Conservation (phyloP, 2,329 filamentous ascomycete species). For the Herpotrichia juniperi region DNA sequence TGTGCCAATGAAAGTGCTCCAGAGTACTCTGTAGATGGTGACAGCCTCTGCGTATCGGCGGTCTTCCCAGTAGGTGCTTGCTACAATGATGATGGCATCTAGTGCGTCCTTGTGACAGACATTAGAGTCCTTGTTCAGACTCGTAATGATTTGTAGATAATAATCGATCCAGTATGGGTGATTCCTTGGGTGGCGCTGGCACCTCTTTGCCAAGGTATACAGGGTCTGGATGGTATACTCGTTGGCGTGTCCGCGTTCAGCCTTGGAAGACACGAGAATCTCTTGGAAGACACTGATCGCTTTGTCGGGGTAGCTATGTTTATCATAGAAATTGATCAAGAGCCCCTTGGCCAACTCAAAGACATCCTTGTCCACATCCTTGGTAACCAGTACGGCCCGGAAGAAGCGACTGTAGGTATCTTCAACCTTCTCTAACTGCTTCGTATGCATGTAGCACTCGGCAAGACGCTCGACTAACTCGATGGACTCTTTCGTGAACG, state of each 20-base stretch:
- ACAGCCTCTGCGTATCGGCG: slow-evolving; percentile 50
- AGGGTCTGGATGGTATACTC: slow-evolving; percentile 55
- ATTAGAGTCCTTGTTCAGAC: slow-evolving; percentile 48
- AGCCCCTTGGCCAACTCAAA: slow-evolving; percentile 43
- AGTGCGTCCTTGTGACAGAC: slow-evolving; percentile 48
- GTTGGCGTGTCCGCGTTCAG: slow-evolving; percentile 42
- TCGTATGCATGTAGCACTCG: slow-evolving; percentile 51
- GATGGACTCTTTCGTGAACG: slow-evolving; percentile 53
- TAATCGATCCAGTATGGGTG: slow-evolving; percentile 55
- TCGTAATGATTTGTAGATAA: slow-evolving; percentile 54
- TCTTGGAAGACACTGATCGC: slow-evolving; percentile 45
- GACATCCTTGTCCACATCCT: slow-evolving; percentile 32
- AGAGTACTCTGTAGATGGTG: slow-evolving; percentile 50
- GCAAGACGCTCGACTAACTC: slow-evolving; percentile 55
- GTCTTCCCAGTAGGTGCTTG: slow-evolving; percentile 54
- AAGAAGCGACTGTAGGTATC: slow-evolving; percentile 48
- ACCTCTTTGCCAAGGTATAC: slow-evolving; percentile 52
- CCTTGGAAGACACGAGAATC: slow-evolving; percentile 43
- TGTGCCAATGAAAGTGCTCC: slow-evolving; percentile 52
- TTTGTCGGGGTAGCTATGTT: slow-evolving; percentile 45
- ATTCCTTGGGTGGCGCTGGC: slow-evolving; percentile 45
- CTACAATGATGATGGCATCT: slow-evolving; percentile 50
- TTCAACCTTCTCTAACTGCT: slow-evolving; percentile 45
- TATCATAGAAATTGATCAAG: slow-evolving; percentile 47
- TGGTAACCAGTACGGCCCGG: slow-evolving; percentile 41